Percentiles rank a stretch among this genome's conserved stretches.
phyloP scores from a whole-genome alignment of 2,329 filamentous ascomycete genomes.

The Botrytis byssoidea region DNA sequence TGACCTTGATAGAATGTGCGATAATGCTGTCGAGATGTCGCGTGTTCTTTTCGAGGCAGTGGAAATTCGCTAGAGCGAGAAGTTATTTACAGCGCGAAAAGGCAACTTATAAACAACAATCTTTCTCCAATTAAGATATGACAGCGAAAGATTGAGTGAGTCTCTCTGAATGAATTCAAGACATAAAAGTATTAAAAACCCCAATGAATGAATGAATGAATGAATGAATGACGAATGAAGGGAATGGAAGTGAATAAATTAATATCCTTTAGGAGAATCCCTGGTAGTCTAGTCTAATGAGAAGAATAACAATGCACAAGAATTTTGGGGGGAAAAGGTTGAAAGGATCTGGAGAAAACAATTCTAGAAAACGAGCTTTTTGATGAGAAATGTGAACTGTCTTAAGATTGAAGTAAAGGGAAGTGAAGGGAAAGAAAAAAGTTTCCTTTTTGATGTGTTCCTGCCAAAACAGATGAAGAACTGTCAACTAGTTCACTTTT shows the following conservation, averaged over 20 bases:
- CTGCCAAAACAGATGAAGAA: constrained; percentile 2
- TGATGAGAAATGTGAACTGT: background rate
- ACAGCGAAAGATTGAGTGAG: background rate
- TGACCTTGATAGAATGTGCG: background rate
- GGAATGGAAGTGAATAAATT: constrained; percentile 4
- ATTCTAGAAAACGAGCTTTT: background rate
- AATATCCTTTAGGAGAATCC: constrained; percentile 12
- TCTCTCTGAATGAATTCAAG: constrained; percentile 5
- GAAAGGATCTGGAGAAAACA: background rate
- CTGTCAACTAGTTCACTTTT: constrained; percentile 10
- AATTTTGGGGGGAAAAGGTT: background rate
- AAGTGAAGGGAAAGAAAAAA: constrained; percentile 11
- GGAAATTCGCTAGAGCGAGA: constrained; percentile 18
- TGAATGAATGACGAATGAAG: constrained; percentile 14
- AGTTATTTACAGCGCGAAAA: constrained; percentile 21
- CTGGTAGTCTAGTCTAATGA: background rate
- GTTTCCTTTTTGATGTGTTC: constrained; percentile 18
- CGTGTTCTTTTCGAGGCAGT: constrained; percentile 17
- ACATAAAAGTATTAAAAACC: constrained; percentile 6
- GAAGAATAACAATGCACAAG: constrained; percentile 12
- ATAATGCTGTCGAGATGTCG: background rate
- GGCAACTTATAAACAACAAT: constrained; percentile 12
- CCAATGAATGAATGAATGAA: constrained; percentile 10
- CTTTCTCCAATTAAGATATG: background rate
- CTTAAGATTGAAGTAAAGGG: background rate